Evolutionary conservation across 73 alveolate species (phyloP).

Genomic region (Effrenium voratum): DNA sequence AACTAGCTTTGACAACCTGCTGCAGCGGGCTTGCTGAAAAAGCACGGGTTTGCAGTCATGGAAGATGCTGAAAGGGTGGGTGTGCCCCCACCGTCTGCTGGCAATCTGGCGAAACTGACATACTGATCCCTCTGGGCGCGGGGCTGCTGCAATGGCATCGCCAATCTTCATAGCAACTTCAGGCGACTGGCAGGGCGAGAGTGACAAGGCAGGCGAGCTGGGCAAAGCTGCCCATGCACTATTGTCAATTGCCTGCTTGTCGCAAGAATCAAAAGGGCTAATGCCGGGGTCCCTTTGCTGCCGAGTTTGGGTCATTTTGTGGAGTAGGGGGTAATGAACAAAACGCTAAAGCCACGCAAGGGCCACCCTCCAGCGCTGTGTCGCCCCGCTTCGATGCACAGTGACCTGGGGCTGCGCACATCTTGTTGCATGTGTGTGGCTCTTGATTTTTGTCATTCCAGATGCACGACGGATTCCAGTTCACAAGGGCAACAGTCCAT

Average conservation of each 20-base stretch:
- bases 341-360: not conserved
- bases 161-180: slow-evolving; percentile 84
- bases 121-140: too few relatives aligned
- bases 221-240: not conserved
- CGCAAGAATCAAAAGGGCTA: not conserved
- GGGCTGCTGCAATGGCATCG: slow-evolving; percentile 81
- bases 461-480: too few relatives aligned
- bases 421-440: too few relatives aligned
- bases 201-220: not conserved
- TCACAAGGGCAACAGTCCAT: too few relatives aligned
- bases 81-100: too few relatives aligned
- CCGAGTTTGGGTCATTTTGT: not conserved
- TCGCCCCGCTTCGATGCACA: slow-evolving; percentile 83
- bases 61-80: too few relatives aligned
- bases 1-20: too few relatives aligned
- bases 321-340: not conserved
- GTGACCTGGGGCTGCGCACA: slow-evolving; percentile 5
- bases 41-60: too few relatives aligned
- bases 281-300: too few relatives aligned
- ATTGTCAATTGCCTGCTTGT: not conserved
- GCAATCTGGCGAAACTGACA: too few relatives aligned
- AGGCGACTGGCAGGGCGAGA: slow-evolving; percentile 48
- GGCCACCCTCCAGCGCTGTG: slow-evolving; percentile 81
- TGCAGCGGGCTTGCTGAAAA: too few relatives aligned
- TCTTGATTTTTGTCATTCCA: too few relatives aligned